Evolutionary conservation across 2,329 filamentous ascomycete genomes (phyloP).

Genomic region (Fusarium ramigenum): DNA sequence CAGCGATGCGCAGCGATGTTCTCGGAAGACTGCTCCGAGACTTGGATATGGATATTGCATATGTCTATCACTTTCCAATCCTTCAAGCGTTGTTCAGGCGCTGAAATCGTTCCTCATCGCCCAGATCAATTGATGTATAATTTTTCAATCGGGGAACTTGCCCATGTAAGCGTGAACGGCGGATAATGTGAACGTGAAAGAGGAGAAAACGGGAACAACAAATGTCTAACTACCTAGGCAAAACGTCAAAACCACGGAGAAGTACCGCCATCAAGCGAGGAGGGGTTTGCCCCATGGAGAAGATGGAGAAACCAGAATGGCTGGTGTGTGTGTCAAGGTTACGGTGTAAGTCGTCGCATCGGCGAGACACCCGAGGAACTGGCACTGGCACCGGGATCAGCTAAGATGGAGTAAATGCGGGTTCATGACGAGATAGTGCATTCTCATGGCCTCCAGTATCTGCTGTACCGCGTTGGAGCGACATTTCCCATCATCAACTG

Average conservation of each 20-base stretch:
- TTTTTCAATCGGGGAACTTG: not conserved
- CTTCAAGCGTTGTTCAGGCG: not conserved
- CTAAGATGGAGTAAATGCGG: slow-evolving; percentile 25
- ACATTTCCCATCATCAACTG: not conserved
- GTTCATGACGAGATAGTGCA: slow-evolving; percentile 31
- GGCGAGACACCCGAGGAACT: slow-evolving; percentile 35
- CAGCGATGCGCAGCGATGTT: slow-evolving; percentile 13
- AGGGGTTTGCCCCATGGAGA: slow-evolving; percentile 31
- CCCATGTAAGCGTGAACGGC: slow-evolving; percentile 1
- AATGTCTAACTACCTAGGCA: slow-evolving; percentile 11
- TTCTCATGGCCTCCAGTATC: not conserved
- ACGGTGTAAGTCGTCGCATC: slow-evolving; percentile 19
- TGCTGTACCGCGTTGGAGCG: not conserved
- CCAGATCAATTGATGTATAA: not conserved
- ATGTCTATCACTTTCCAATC: not conserved
- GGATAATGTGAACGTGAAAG: slow-evolving; percentile 9
- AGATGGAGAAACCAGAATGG: slow-evolving; percentile 25
- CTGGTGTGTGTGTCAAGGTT: slow-evolving; percentile 17
- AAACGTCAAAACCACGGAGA: slow-evolving; percentile 6
- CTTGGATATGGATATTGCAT: not conserved
- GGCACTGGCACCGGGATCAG: slow-evolving; percentile 38
- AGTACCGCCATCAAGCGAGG: slow-evolving; percentile 12
- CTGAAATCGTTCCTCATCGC: not conserved
- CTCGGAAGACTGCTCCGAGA: slow-evolving; percentile 30
- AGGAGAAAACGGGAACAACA: slow-evolving; percentile 11